phyloP scores from a whole-genome alignment of 1,284 basidiomycete genomes.

The Meripilus lineatus region DNA sequence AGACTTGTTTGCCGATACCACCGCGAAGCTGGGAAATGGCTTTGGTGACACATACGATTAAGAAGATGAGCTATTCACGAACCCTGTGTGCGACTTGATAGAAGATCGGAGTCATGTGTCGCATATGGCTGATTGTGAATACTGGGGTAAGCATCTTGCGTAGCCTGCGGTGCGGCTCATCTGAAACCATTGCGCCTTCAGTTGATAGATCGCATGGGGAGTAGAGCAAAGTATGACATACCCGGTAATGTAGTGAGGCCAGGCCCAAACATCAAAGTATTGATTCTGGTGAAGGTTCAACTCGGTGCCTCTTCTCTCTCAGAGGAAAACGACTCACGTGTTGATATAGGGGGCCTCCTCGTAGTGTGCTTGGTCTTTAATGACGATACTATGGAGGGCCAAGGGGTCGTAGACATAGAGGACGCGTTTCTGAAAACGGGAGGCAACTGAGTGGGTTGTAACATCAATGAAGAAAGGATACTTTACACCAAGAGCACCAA shows the following conservation, averaged over 20 bases:
- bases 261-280: conserved; percentile 5
- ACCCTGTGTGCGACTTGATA: conserved; percentile 7
- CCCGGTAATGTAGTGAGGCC: conserved; percentile 6
- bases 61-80: background rate
- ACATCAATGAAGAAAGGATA: background rate
- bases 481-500: conserved; percentile 6
- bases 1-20: conserved; percentile 16
- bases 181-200: background rate
- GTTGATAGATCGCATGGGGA: background rate
- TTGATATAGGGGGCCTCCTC: conserved; percentile 27
- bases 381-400: conserved; percentile 34
- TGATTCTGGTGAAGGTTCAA: conserved; percentile 1
- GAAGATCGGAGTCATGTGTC: conserved; percentile 8
- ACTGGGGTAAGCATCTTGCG: conserved; percentile 7
- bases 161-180: conserved; percentile 3
- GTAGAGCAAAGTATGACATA: background rate
- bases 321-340: conserved; percentile 11
- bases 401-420: conserved; percentile 25
- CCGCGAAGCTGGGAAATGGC: conserved; percentile 15
- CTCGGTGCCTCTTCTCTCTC: background rate
- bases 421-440: background rate
- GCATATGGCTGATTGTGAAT: conserved; percentile 8
- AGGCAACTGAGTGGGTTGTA: background rate
- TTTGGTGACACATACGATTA: background rate
- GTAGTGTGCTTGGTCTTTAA: conserved; percentile 32